Evolutionary conservation across 148 eudicot genomes (phyloP), one percentile per base, ranked within the genome.

Genomic region (Tetragonia tetragonoides): DNA sequence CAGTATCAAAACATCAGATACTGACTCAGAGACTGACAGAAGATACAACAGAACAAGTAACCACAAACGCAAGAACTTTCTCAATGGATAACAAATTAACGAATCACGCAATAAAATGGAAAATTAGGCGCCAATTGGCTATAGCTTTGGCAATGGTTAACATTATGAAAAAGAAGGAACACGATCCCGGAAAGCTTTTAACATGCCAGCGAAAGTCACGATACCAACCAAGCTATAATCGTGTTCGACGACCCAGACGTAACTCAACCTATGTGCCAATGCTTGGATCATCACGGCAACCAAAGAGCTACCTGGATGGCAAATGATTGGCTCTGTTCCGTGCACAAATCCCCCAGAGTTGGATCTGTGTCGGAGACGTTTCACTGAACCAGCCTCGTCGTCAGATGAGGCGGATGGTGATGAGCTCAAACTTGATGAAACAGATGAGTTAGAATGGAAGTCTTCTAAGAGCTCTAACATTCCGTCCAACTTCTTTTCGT

Each of bases 241-340:
- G 37, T 84, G 88, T 66, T 93, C 85, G 2, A 95, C 83, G 37
- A 91, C 99, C 99, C 99, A 95, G 40, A 87, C 88, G 59, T 86
- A 86, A 60, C 76, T 91, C 44, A 87, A 88, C 10, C 99, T 90
- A 77, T 91, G 93, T 0, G 99, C 87, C 14, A 95, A 83, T 1
- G 97, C 94, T 73, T 93, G 97, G 79, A 95, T 88, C 97, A 95
- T 92, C 80, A 95, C 93, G 15, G 99, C 99, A 42, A 88, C 87
- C 82, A 95, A 74, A 7, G 99, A 91, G 80, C 92, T 95, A 77
- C 87, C 77, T 0, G 94, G 98, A 56, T 82, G 77, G 80, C 96
- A 92, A 18, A 88, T 78, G 0, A 92, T 86, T 3, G 88, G 88
- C 80, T 92, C 97, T 0, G 92, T 86, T 34, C 86, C 85, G 84